These are phyloP conservation scores for Botryotinia convoluta DNA, from an alignment of 2,329 filamentous ascomycete genomes.

Conservation along the genomic window DNA sequence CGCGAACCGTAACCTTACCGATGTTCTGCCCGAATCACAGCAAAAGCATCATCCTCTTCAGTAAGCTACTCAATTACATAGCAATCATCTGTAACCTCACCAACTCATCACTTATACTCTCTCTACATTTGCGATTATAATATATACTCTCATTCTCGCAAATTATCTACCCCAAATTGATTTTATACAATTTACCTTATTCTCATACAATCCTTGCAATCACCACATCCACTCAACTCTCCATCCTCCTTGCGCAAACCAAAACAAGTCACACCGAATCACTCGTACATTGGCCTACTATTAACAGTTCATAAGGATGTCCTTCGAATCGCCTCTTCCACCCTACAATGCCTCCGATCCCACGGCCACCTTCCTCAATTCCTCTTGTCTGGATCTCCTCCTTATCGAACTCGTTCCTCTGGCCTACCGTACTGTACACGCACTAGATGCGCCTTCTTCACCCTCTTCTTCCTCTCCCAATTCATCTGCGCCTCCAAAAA, in stretches of 20 bases:
- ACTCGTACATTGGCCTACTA: neutral
- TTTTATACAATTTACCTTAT: neutral
- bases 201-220: neutral
- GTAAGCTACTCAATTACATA: neutral
- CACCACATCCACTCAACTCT: neutral
- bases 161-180: too few relatives aligned
- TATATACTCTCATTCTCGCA: neutral
- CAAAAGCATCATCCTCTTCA: constrained; percentile 1
- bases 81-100: neutral
- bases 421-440: constrained; percentile 79
- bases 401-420: constrained; percentile 96
- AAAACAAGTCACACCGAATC: neutral
- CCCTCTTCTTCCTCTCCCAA: neutral
- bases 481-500: constrained; percentile 32
- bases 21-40: neutral
- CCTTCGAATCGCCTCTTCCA: constrained; percentile 67
- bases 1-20: neutral
- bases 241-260: neutral
- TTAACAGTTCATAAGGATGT: constrained; percentile 50
- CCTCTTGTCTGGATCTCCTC: constrained; percentile 88
- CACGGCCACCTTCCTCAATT: constrained; percentile 70
- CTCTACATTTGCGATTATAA: neutral
- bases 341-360: constrained; percentile 73
- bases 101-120: neutral
- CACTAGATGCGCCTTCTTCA: constrained; percentile 50